These are phyloP conservation scores for Trametes gibbosa DNA, from an alignment of 768 basidiomycete species.

Conservation along the genomic window DNA sequence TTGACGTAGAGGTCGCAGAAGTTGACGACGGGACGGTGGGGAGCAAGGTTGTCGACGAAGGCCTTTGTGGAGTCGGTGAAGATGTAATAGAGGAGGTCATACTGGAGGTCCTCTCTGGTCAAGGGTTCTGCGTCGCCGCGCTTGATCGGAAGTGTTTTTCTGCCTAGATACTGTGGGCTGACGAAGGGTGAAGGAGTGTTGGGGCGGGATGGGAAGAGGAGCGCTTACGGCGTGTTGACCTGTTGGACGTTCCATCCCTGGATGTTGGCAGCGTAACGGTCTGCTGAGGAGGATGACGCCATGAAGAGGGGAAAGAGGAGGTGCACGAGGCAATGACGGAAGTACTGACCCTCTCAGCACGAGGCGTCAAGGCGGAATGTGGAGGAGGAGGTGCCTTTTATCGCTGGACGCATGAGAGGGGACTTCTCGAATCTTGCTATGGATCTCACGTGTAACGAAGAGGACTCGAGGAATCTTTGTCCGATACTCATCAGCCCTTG, in stretches of 20 bases:
- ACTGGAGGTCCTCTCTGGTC: conserved; percentile 82
- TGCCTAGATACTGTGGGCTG: conserved; percentile 37
- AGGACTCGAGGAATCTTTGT: conserved; percentile 16
- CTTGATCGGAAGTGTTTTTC: conserved; percentile 75
- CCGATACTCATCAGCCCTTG: conserved; percentile 24
- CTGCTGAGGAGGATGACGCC: conserved; percentile 30
- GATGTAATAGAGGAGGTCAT: conserved; percentile 76
- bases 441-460: conserved; percentile 23
- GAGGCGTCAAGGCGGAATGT: conserved; percentile 22
- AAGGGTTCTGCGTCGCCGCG: conserved; percentile 81
- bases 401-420: conserved; percentile 10
- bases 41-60: conserved; percentile 63
- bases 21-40: conserved; percentile 51
- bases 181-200: conserved; percentile 54
- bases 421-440: conserved; percentile 17
- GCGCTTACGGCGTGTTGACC: conserved; percentile 30
- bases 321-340: conserved; percentile 29
- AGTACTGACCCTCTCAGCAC: conserved; percentile 28
- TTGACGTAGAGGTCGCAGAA: conserved; percentile 85
- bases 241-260: conserved; percentile 30
- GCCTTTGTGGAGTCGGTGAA: conserved; percentile 66
- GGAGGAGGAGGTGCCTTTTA: conserved; percentile 20
- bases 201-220: conserved; percentile 28
- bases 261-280: conserved; percentile 24
- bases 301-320: conserved; percentile 30